Evolutionary conservation across 495 filamentous ascomycete species (phyloP).

Genomic region (Aspergillus sclerotioniger): DNA sequence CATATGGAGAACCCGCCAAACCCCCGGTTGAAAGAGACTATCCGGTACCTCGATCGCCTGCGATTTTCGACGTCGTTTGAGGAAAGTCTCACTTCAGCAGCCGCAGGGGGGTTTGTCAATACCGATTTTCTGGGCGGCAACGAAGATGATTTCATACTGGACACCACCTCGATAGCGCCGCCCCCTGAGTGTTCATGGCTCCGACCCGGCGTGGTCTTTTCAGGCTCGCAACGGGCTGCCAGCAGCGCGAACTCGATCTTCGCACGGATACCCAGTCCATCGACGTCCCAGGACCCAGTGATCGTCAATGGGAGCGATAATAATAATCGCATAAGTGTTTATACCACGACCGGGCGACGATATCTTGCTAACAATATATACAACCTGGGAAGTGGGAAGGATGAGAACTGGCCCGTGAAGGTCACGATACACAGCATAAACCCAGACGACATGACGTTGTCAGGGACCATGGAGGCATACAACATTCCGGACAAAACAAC

Average conservation of each 20-base stretch:
- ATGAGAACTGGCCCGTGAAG: constrained; percentile 71
- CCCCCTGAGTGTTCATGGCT: constrained; percentile 65
- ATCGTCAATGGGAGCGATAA: constrained; percentile 41
- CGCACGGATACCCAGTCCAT: constrained; percentile 26
- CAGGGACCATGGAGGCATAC: constrained; percentile 77
- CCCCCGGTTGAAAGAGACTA: constrained; percentile 56
- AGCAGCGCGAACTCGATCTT: constrained; percentile 30
- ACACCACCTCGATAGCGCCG: constrained; percentile 52
- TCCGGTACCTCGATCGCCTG: constrained; percentile 63
- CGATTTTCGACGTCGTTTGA: constrained; percentile 55
- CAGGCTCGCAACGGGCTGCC: constrained; percentile 57
- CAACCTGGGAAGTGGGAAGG: constrained; percentile 30
- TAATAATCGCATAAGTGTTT: constrained; percentile 30
- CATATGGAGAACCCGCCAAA: constrained; percentile 46
- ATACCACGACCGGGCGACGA: constrained; percentile 34
- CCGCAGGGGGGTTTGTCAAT: constrained; percentile 48
- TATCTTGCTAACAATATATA: constrained; percentile 37
- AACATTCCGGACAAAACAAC: constrained; percentile 62
- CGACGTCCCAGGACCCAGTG: constrained; percentile 31
- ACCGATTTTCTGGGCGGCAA: constrained; percentile 43
- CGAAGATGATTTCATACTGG: constrained; percentile 61
- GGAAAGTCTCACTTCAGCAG: constrained; percentile 54
- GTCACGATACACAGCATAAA: constrained; percentile 70
- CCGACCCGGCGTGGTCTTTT: constrained; percentile 60
- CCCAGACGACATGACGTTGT: constrained; percentile 59